These are phyloP conservation scores for Aspergillus uvarum DNA, from an alignment of 2,329 filamentous ascomycete species.

Conservation along the genomic window DNA sequence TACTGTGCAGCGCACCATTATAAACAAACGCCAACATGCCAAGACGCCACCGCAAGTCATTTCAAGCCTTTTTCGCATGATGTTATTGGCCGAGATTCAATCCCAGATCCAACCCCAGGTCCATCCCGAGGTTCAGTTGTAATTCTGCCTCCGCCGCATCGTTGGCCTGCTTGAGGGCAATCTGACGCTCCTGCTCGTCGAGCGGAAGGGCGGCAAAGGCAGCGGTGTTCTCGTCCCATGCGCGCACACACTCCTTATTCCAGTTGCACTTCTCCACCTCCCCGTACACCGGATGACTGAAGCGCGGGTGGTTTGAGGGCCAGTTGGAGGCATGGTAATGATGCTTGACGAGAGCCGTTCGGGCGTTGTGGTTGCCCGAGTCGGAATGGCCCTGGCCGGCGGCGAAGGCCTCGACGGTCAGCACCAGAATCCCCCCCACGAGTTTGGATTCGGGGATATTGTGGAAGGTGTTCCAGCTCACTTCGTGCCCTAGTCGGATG, in stretches of 20 bases:
- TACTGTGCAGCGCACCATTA: too few species aligned
- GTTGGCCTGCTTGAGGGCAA: conserved; percentile 9
- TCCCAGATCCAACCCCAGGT: neutral
- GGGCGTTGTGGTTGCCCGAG: conserved; percentile 67
- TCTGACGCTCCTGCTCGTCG: conserved; percentile 15
- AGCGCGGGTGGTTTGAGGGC: conserved; percentile 40
- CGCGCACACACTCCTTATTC: conserved; percentile 14
- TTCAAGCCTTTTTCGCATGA: neutral
- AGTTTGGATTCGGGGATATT: conserved; percentile 65
- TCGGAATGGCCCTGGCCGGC: conserved; percentile 72
- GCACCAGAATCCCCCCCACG: conserved; percentile 63
- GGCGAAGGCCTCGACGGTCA: conserved; percentile 70
- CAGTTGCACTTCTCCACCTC: conserved; percentile 17
- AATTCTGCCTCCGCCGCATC: neutral
- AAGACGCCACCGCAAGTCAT: neutral
- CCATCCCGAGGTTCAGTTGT: neutral
- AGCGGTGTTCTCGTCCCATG: conserved; percentile 14
- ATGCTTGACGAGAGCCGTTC: conserved; percentile 68
- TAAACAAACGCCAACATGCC: neutral
- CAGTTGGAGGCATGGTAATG: conserved; percentile 74
- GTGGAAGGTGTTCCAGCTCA: conserved; percentile 67
- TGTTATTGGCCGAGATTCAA: neutral
- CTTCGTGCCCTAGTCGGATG: conserved; percentile 41
- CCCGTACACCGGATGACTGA: conserved; percentile 13
- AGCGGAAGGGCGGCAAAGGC: conserved; percentile 10